Evolutionary conservation across 2,329 filamentous ascomycete genomes (phyloP).

Genomic region (Microcyclosporella mali): DNA sequence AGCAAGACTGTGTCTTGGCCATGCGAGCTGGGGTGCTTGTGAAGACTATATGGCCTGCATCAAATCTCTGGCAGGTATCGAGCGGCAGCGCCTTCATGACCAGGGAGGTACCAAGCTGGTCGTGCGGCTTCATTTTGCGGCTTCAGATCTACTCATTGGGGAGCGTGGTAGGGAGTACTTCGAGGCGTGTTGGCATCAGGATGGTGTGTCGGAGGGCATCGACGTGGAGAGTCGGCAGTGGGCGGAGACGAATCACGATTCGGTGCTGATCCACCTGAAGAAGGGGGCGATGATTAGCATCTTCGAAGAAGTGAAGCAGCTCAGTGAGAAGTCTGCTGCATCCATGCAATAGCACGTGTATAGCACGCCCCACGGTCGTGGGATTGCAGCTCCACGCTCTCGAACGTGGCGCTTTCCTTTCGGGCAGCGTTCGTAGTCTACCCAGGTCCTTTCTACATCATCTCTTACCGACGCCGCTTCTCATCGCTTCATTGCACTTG

Average conservation of each 20-base stretch:
- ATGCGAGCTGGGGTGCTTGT: conserved; percentile 30
- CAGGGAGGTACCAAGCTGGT: conserved; percentile 16
- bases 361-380: no score
- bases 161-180: conserved; percentile 39
- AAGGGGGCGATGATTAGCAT: conserved; percentile 21
- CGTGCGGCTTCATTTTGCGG: conserved; percentile 34
- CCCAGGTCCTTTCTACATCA: no score
- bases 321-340: no score
- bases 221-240: conserved; percentile 31
- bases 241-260: conserved; percentile 38
- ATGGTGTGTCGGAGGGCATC: conserved; percentile 26
- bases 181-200: conserved; percentile 35
- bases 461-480: no score
- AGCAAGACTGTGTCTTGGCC: conserved; percentile 28
- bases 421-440: no score
- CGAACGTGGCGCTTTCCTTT: no score
- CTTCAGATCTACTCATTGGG: conserved; percentile 40
- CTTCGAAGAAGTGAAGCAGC: conserved; percentile 14
- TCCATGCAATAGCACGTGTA: no score
- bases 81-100: conserved; percentile 14
- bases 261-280: conserved; percentile 19
- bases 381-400: no score
- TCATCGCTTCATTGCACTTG: no score
- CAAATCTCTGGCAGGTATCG: conserved; percentile 9
- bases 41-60: conserved; percentile 32